Evolutionary conservation across 2,329 filamentous ascomycete genomes (phyloP).

Genomic region (Ophiosphaerella narmari): DNA sequence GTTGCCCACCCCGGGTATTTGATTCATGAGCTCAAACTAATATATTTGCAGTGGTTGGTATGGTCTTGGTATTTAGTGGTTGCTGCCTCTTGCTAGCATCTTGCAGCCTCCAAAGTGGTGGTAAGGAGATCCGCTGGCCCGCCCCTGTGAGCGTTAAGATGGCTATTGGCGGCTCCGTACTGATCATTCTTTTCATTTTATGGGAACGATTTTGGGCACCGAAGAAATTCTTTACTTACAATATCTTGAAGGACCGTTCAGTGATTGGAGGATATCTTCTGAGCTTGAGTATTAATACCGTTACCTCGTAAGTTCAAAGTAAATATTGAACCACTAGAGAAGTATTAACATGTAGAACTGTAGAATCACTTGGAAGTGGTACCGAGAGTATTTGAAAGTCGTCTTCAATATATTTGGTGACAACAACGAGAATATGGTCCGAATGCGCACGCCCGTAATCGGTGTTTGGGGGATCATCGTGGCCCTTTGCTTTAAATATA

Average conservation of each 20-base stretch:
- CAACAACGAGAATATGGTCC: too few species aligned
- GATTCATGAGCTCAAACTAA: neutral
- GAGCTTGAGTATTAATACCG: slow-evolving; percentile 22
- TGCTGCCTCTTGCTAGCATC: slow-evolving; percentile 69
- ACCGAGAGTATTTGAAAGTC: slow-evolving; percentile 46
- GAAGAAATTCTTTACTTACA: slow-evolving; percentile 49
- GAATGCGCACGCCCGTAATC: slow-evolving; percentile 10
- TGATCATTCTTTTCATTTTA: slow-evolving; percentile 39
- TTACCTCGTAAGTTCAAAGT: slow-evolving; percentile 24
- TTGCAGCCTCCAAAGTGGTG: slow-evolving; percentile 58
- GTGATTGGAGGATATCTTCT: slow-evolving; percentile 56
- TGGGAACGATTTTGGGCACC: slow-evolving; percentile 47
- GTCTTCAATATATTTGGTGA: slow-evolving; percentile 28
- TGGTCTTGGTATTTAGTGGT: slow-evolving; percentile 64
- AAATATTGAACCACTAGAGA: too few species aligned
- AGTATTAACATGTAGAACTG: neutral
- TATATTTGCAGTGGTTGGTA: slow-evolving; percentile 52
- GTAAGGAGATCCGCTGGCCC: slow-evolving; percentile 32
- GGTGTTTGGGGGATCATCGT: slow-evolving; percentile 23
- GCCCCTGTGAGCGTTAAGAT: slow-evolving; percentile 45
- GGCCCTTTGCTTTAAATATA: slow-evolving; percentile 23
- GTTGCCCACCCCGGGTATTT: too few species aligned
- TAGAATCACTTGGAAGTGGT: slow-evolving; percentile 37
- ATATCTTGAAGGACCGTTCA: slow-evolving; percentile 53
- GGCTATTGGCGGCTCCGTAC: slow-evolving; percentile 40